Base-by-base conservation (phyloP, 345 rosid species). In the Citropsis articulata region DNA sequence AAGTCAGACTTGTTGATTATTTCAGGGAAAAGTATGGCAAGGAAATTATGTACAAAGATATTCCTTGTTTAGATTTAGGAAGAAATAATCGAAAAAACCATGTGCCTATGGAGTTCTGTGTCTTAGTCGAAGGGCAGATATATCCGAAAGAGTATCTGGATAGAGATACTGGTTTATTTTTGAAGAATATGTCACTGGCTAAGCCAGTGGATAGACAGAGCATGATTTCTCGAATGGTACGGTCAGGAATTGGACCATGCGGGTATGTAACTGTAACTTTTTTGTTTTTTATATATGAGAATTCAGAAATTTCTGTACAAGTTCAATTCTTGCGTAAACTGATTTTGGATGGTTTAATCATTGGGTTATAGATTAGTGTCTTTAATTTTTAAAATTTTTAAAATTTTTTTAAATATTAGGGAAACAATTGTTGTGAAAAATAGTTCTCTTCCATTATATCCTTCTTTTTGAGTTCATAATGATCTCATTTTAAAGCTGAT, bases 61-160 rank as follows among this genome's bases (percentile, higher is more conserved):
- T 90, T 64, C 98, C 98, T 40, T 85, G 94, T 81, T 79, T 95
- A 75, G 95, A 95, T 81, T 63, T 95, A 76, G 87, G 97, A 22
- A 91, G 79, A 79, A 78, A 75, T 73, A 86, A 86, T 35, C 81
- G 84, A 59, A 75, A 79, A 75, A 89, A 92, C 69, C 77, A 78
- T 38, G 90, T 95, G 9, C 98, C 98, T 1, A 91, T 95, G 98
- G 98, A 92, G 78, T 89, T 90, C 50, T 95, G 98, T 30, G 85
- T 78, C 28, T 81, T 93, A 73, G 90, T 86, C 6, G 98, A 91
- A 66, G 98, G 98, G 40, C 97, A 95, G 84, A 81, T 91, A 68
- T 91, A 83, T 81, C 98, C 92, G n/a, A 93, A 91, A 69, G 98
- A 95, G 24, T 9, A 73, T 64, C 66, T 93, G 84, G 87, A 88